phyloP scores from a whole-genome alignment of 257 asterid genomes.

The Pogostemon cablin region DNA sequence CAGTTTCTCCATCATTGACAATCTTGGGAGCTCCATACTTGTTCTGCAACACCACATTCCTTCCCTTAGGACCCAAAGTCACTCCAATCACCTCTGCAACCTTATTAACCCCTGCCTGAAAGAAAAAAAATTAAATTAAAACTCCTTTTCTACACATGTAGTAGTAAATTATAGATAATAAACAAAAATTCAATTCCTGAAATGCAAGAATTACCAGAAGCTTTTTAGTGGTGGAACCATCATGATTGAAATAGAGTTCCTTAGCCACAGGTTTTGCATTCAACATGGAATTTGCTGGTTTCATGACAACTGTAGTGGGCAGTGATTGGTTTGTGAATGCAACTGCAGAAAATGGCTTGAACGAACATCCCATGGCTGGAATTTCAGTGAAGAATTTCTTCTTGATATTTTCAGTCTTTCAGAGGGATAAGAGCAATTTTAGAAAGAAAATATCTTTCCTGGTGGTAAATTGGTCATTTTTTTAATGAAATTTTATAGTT shows the following conservation, averaged over 20 bases:
- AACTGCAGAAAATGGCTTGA: conserved; percentile 55
- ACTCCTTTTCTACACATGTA: background rate
- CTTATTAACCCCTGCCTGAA: conserved; percentile 74
- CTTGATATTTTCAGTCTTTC: background rate
- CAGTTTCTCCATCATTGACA: conserved; percentile 92
- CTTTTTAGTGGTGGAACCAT: conserved; percentile 75
- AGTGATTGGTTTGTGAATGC: conserved; percentile 43
- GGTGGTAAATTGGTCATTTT: conserved; percentile 23
- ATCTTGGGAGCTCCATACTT: conserved; percentile 95
- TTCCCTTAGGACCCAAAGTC: conserved; percentile 89
- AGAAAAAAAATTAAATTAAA: background rate
- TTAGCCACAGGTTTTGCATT: conserved; percentile 69
- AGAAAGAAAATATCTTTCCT: conserved; percentile 33
- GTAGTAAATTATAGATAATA: background rate
- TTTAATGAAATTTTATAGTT: background rate
- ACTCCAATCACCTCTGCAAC: conserved; percentile 87
- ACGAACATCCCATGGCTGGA: conserved; percentile 53
- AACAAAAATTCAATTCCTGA: background rate
- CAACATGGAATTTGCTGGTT: conserved; percentile 38
- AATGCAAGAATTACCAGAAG: conserved; percentile 55
- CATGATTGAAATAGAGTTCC: conserved; percentile 78
- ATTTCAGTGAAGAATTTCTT: conserved; percentile 5
- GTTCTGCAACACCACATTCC: conserved; percentile 90
- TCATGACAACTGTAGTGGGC: conserved; percentile 38
- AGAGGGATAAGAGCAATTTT: conserved; percentile 39